Percentiles rank a stretch among this genome's conserved stretches.
These are phyloP conservation scores for Flueggea neowawraea DNA, from an alignment of 441 rosid species.

Conservation along the genomic window DNA sequence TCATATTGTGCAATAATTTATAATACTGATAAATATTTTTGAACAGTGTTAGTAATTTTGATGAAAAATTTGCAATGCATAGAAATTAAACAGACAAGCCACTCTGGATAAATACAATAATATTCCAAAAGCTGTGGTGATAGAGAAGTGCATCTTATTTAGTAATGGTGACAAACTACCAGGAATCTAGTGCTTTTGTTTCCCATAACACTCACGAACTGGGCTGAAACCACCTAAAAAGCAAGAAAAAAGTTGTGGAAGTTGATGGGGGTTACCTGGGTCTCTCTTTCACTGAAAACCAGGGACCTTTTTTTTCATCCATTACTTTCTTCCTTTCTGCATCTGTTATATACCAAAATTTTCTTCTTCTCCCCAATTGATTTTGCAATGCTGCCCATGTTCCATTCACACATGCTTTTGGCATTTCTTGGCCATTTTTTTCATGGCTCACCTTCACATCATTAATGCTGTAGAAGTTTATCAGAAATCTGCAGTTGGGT, in stretches of 20 bases:
- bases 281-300: conserved; percentile 51
- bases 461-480: conserved; percentile 10
- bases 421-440: conserved; percentile 11
- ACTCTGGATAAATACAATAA: conserved; percentile 23
- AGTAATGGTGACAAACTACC: conserved; percentile 32
- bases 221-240: conserved; percentile 11
- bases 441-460: conserved; percentile 9
- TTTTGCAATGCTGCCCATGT: conserved; percentile 30
- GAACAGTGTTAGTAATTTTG: not conserved
- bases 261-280: conserved; percentile 33
- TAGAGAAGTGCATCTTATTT: conserved; percentile 11
- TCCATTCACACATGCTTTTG: conserved; percentile 30
- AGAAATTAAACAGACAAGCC: conserved; percentile 17
- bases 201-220: conserved; percentile 27
- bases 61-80: not conserved
- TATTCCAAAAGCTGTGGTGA: conserved; percentile 13
- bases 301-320: conserved; percentile 25
- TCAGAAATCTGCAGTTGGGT: conserved; percentile 5
- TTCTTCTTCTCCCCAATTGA: conserved; percentile 21
- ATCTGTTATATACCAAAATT: conserved; percentile 15
- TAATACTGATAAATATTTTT: too few relatives aligned
- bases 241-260: conserved; percentile 14
- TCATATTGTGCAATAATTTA: too few relatives aligned
- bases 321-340: conserved; percentile 33
- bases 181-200: conserved; percentile 46